These are phyloP conservation scores for Fusarium newnesense DNA, from an alignment of 2,329 filamentous ascomycete species.

Conservation along the genomic window DNA sequence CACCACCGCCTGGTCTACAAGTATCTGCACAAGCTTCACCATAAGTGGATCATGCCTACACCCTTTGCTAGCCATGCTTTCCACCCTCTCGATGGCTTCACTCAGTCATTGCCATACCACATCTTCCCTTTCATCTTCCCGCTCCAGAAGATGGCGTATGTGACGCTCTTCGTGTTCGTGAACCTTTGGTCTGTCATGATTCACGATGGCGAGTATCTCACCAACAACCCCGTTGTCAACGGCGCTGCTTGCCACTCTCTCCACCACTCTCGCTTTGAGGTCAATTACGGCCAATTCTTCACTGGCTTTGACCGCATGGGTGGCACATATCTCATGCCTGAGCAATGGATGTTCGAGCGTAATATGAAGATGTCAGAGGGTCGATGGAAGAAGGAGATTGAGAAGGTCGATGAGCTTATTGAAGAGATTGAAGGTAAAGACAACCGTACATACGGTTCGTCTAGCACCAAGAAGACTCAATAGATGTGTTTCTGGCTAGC, in stretches of 20 bases:
- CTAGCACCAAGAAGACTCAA: slow-evolving; percentile 57
- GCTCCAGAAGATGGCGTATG: slow-evolving; percentile 88
- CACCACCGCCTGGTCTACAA: slow-evolving; percentile 85
- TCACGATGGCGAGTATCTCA: slow-evolving; percentile 93
- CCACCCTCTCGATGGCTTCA: slow-evolving; percentile 91
- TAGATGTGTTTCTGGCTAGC: slow-evolving; percentile 7
- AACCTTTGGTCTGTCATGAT: slow-evolving; percentile 98
- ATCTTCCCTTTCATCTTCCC: slow-evolving; percentile 93
- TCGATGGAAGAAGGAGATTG: slow-evolving; percentile 81
- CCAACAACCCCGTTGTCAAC: slow-evolving; percentile 91
- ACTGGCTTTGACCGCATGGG: slow-evolving; percentile 91
- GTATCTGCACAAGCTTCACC: slow-evolving; percentile 92
- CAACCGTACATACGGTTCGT: slow-evolving; percentile 58
- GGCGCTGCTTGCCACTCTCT: slow-evolving; percentile 87
- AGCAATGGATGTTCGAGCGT: slow-evolving; percentile 83
- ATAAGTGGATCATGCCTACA: slow-evolving; percentile 99
- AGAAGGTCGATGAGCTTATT: slow-evolving; percentile 70
- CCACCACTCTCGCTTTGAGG: slow-evolving; percentile 71
- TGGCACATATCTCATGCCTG: slow-evolving; percentile 87
- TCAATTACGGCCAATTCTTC: slow-evolving; percentile 94
- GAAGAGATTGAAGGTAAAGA: slow-evolving; percentile 74
- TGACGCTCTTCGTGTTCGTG: slow-evolving; percentile 88
- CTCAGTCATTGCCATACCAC: slow-evolving; percentile 91
- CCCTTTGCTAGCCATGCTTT: slow-evolving; percentile 94
- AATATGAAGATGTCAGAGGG: slow-evolving; percentile 85